Conservation (phyloP, 2,329 filamentous ascomycete species). For the Colletotrichum neosansevieriae region DNA sequence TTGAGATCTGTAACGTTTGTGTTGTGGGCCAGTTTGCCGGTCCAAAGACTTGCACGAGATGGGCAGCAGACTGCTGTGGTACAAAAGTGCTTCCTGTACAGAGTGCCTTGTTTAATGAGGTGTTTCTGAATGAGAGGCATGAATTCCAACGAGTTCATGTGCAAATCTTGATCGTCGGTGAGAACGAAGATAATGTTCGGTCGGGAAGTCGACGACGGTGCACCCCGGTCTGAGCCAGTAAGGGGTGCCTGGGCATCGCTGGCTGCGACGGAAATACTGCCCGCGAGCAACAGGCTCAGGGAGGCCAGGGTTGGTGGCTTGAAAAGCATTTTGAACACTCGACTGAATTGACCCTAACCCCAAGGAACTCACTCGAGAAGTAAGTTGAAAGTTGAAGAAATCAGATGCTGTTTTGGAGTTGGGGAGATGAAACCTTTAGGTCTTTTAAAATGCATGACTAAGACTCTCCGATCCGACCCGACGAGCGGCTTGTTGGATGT, state of each 20-base stretch:
- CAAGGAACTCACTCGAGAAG: background rate
- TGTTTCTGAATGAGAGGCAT: slow-evolving; percentile 67
- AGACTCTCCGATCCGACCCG: background rate
- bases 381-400: background rate
- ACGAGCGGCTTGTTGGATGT: slow-evolving; percentile 20
- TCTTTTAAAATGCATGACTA: background rate
- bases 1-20: slow-evolving; percentile 69
- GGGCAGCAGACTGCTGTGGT: slow-evolving; percentile 76
- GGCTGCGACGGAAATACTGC: background rate
- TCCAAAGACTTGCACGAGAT: slow-evolving; percentile 71
- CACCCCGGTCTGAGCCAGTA: background rate
- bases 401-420: background rate
- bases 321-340: background rate
- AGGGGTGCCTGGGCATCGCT: slow-evolving; percentile 30
- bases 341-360: background rate
- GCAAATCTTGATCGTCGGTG: slow-evolving; percentile 75
- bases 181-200: slow-evolving; percentile 75
- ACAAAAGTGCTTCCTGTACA: slow-evolving; percentile 71
- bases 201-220: slow-evolving; percentile 28
- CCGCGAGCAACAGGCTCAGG: slow-evolving; percentile 1
- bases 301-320: slow-evolving; percentile 2
- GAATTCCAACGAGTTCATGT: slow-evolving; percentile 70
- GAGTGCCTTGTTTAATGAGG: slow-evolving; percentile 67
- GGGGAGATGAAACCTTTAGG: background rate
- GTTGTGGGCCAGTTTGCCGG: slow-evolving; percentile 72